Evolutionary conservation across 2,329 filamentous ascomycete genomes (phyloP), one percentile per base, ranked within the genome.

Genomic region (Piedraia hortae): DNA sequence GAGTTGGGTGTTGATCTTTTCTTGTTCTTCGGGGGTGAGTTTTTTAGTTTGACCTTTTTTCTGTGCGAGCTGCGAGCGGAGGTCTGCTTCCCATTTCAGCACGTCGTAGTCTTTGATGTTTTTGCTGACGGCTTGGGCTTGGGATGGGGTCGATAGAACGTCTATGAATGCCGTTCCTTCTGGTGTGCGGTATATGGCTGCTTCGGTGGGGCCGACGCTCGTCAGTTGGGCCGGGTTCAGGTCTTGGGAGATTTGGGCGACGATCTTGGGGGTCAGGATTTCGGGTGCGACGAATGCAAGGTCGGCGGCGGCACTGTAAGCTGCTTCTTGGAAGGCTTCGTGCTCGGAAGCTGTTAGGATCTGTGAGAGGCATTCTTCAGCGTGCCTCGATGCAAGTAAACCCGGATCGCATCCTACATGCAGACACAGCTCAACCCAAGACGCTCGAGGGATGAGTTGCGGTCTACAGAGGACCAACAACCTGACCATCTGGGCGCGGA

Each of bases 51-150:
- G 63, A 1, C 82, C 82, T 44, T 82, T 90, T 53, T 93, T 97
- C 40, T 74, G 59, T n/a, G 80, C 78, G 18, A 97, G 48, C 35
- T 91, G 77, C 17, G 64, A 59, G 26, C 80, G 60, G 5, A 97
- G 56, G 31, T 97, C 85, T 42, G 82, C 72, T 45, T 97, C 85
- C 85, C 88, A 97, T 45, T 90, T 91, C 18, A 91, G 47, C 1
- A 77, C 88, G 35, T 97, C 77, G 36, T 91, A 90, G 41, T 93
- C 85, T 43, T 89, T 91, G 21, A 64, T 69, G 36, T 77, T 90
- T 48, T 90, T 93, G 46, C 78, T 70, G 3, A 77, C 65, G 2
- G 70, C 50, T 16, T 56, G 51, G 1, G 65, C 53, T 41, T 89
- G 89, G n/a, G n/a, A n/a, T n/a, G n/a, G n/a, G 40, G 75, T 80